Base-by-base conservation (phyloP, 306 rosid species). In the Prunus padus region DNA sequence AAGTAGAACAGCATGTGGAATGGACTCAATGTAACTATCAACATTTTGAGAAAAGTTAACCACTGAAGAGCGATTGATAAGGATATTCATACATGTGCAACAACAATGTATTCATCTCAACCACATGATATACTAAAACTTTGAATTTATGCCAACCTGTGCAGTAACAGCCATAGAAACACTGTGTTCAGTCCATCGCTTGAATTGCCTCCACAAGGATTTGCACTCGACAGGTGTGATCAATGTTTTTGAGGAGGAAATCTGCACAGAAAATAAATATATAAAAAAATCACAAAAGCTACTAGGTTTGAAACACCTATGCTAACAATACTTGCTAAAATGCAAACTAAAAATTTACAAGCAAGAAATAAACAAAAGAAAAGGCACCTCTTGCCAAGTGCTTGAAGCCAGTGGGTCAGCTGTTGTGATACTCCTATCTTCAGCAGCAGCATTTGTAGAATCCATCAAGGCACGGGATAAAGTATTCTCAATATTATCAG, bases 121-220 rank as follows among this genome's bases (percentile, higher is more conserved):
- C 61, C 40, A 28, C 26, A 30, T 2, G 3, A 65, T 15, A 16
- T 25, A 42, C 15, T 33, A 70, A 56, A 22, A 44, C 10, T 2
- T 25, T 18, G 3, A 56, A 56, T 72, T 7, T 40, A 37, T 55
- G 56, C 11, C 56, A 25, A 81, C 99, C 98, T 96, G 98, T 51
- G 99, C 97, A 79, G 98, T 70, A 78, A 96, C 92, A 80, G 99
- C 99, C 82, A 92, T 98, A 56, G 99, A 82, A 67, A 96, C 99
- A 40, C 76, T 90, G 83, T 90, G 92, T 77, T 92, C 99, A 5
- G 97, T 92, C 84, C 92, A 97, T 75, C 86, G 65, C 82, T 86
- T 89, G 88, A 96, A 96, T 82, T 96, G 98, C 87, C 97, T 86
- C 97, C 99, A 96, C 90, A 96, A 56, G 69, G 96, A 85, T 80